Base-by-base conservation (phyloP, 139 green algal species). In the Choricystis sp. region DNA sequence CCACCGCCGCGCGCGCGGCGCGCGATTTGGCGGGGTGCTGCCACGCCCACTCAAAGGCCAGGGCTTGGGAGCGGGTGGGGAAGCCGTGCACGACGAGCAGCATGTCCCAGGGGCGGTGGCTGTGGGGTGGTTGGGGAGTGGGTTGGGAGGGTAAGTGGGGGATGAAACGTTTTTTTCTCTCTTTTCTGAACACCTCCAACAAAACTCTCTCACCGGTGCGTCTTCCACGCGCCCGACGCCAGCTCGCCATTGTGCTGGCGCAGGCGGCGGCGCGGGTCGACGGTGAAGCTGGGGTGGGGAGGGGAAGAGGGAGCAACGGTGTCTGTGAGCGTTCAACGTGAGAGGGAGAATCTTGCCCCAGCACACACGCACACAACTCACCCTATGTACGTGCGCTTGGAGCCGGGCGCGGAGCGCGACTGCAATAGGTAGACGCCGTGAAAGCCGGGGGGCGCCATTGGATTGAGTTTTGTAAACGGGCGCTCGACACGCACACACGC, bases 1-100 rank as follows among this genome's bases (percentile, higher is more conserved):
- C 31, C 0, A 69, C 78, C 20, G 78, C 59, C 2, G 25, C 67
- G 14, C 78, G 65, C 9, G 81, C 81, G 19, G 77, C 80, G 29
- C 79, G 68, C 28, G 68, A 84, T 26, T 70, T 78, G 19, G 67
- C 49, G 1, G 90, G 90, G 74, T 97, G 85, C 77, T 97, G 90
- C 89, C 89, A 96, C 1, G 90, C 90, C 89, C 90, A 97, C 68
- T 97, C 90, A 81, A 97, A 97, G 73, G 96, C 88, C 66, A 97
- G 79, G 2, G 90, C 90, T 25, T 85, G 73, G 3, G 81, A 72
- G 77, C 90, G 73, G 20, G 73, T 88, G 58, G 82, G 74, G 57
- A 95, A 95, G 27, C 88, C 88, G 64, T 94, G 87, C 28, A 95
- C 67, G 2, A 97, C 83, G 2, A 97, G 74, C 3, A 86, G 80